Evolutionary conservation across 2,329 filamentous ascomycete species (phyloP).

Genomic region (Karstenula rhodostoma): DNA sequence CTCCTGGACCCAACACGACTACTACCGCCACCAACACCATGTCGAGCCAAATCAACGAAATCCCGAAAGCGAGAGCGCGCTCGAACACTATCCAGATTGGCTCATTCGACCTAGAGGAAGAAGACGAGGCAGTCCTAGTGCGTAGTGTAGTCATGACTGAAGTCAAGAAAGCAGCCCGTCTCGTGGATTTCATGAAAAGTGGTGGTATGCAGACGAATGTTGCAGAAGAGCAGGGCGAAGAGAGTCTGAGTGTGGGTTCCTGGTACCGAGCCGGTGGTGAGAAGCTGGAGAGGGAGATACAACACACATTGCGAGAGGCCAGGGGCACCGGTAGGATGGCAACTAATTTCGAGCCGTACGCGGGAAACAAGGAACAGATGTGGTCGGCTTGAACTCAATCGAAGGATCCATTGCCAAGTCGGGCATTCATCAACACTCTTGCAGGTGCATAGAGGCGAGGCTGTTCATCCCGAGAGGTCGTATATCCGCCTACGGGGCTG

Average conservation of each 20-base stretch:
- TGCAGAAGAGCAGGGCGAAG: not conserved
- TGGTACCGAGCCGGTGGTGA: conserved; percentile 6
- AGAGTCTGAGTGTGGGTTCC: not conserved
- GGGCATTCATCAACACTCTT: not conserved
- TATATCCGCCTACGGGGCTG: not conserved
- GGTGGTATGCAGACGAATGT: not conserved
- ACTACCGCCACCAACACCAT: not conserved
- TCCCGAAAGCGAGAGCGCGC: not conserved
- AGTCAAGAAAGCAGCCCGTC: conserved; percentile 1
- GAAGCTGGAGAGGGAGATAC: not conserved
- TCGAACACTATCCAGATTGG: conserved; percentile 6
- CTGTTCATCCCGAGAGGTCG: not conserved
- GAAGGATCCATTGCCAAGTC: not conserved
- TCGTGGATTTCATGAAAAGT: not conserved
- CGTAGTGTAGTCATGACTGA: not conserved
- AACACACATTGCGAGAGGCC: conserved; percentile 1
- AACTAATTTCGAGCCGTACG: not conserved
- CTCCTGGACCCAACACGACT: not conserved
- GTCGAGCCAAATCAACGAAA: not conserved
- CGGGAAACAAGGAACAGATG: not conserved
- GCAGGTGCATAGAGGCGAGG: not conserved
- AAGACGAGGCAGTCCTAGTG: conserved; percentile 5
- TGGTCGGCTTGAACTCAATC: not conserved
- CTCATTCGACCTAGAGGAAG: conserved; percentile 5
- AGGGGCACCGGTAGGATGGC: not conserved